Percentiles rank a stretch among this genome's conserved stretches.
Evolutionary conservation across 306 rosid genomes (phyloP).

Genomic region (Dalbergia oliveri): DNA sequence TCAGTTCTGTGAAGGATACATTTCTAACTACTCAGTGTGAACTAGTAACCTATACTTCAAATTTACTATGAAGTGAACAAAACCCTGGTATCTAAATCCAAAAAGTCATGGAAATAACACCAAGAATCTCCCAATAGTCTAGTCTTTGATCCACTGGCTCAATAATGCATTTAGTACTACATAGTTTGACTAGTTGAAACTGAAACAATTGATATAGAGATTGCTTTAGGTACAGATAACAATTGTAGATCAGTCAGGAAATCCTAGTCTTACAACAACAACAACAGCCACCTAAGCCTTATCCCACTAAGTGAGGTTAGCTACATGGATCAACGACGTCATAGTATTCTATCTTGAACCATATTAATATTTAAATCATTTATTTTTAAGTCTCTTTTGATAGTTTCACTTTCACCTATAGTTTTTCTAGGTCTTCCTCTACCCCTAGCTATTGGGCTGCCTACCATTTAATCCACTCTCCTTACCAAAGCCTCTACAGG

Average conservation of each 20-base stretch:
- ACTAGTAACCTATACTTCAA: slow-evolving; percentile 18
- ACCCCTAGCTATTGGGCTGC: too few species aligned
- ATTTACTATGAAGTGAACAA: slow-evolving; percentile 30
- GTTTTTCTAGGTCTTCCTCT: too few species aligned
- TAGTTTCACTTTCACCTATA: too few species aligned
- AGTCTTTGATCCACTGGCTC: slow-evolving; percentile 1
- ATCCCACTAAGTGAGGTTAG: too few species aligned
- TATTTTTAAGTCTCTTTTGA: too few species aligned
- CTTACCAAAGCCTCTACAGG: too few species aligned
- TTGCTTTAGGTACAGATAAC: slow-evolving; percentile 9
- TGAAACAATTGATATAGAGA: neutral
- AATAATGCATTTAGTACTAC: neutral
- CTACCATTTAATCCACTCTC: too few species aligned
- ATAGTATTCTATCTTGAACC: too few species aligned
- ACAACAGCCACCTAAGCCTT: too few species aligned
- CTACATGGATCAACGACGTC: too few species aligned
- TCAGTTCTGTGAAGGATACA: neutral
- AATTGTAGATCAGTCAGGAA: slow-evolving; percentile 22
- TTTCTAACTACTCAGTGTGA: neutral
- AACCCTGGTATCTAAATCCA: neutral
- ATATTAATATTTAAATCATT: too few species aligned
- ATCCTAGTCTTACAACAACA: neutral
- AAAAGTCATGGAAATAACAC: slow-evolving; percentile 29
- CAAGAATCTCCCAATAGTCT: neutral
- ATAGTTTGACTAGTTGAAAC: neutral